Base-by-base conservation (phyloP, 768 basidiomycete genomes). In the Boletus eberwhitei region DNA sequence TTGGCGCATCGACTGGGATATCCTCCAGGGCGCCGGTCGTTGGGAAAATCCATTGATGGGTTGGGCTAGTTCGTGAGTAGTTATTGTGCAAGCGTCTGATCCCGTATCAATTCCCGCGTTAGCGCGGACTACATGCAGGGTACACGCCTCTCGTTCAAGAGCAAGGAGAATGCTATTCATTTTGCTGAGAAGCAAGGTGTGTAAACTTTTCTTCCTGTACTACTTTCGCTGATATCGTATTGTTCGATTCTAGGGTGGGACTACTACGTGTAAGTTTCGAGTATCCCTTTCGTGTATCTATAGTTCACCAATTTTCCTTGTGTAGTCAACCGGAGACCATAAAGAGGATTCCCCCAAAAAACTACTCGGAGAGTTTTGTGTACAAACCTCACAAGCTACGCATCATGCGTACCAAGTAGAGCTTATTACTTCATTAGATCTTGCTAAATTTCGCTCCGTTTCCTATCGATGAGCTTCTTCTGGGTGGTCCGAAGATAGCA, bases 1-100 rank as follows among this genome's bases (percentile, higher is more conserved):
- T 63, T 99, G 96, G 96, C 79, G 92, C 59, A 84, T 99, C 65
- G 96, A 98, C 72, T 98, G 87, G 78, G 96, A 98, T 64, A 85
- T 85, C 53, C 76, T 98, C n/a, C 84, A 83, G 54, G 93, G 95
- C 34, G 86, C 82, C 29, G 93, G 91, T 13, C 81, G 96, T 48
- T 99, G 96, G 96, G 94, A 98, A 79, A 99, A 98, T 67, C 92
- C 93, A 5, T 71, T 99, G 61, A 99, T 98, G 92, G 96, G 96
- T 41, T 99, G 83, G 79, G 95, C 94, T 0, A 90, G 87, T 76
- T 93, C 93, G 90, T 95, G 69, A 73, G 90, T 80, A 13, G n/a
- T 53, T 21, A 3, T 49, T 38, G 39, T 41, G 24, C 6, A 32
- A 35, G 34, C 29, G 14, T 49, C 45, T 59, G 50, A 36, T 34